A percentile compares a stretch with the other conserved stretches of the same genome.
Conservation (phyloP, 2,329 filamentous ascomycete genomes). For the Aspergillus sp. region DNA sequence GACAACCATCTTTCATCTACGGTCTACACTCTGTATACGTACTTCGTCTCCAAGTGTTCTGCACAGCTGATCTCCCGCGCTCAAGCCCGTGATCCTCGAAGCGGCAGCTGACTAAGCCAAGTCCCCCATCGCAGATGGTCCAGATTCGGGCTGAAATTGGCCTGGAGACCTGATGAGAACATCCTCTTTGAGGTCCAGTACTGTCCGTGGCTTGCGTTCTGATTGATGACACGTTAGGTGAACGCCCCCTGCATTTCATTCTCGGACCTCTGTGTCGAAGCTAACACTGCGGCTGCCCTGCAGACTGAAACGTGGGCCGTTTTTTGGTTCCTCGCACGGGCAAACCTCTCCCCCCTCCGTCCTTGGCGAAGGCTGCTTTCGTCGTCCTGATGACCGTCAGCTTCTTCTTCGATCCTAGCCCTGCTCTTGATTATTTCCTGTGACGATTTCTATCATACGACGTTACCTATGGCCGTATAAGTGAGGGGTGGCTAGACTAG, state of each 20-base stretch:
- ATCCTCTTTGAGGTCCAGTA: neutral
- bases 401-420: slow-evolving; percentile 13
- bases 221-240: slow-evolving; percentile 6
- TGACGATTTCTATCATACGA: slow-evolving; percentile 6
- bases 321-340: slow-evolving; percentile 6
- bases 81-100: slow-evolving; percentile 9
- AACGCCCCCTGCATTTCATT: neutral
- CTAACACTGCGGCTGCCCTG: slow-evolving; percentile 6
- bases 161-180: slow-evolving; percentile 12
- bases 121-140: slow-evolving; percentile 4
- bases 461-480: slow-evolving; percentile 23
- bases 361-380: slow-evolving; percentile 24
- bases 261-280: neutral
- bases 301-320: slow-evolving; percentile 6
- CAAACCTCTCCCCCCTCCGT: slow-evolving; percentile 15
- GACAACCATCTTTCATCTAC: neutral
- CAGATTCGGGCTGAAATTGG: slow-evolving; percentile 7
- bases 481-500: slow-evolving; percentile 9
- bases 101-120: slow-evolving; percentile 16
- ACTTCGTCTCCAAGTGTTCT: neutral
- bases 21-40: neutral
- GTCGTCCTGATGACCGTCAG: slow-evolving; percentile 24
- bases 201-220: neutral
- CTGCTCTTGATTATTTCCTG: slow-evolving; percentile 7
- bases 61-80: slow-evolving; percentile 15